These are phyloP conservation scores for Kwoniella pini DNA, from an alignment of 768 basidiomycete species.

Conservation along the genomic window DNA sequence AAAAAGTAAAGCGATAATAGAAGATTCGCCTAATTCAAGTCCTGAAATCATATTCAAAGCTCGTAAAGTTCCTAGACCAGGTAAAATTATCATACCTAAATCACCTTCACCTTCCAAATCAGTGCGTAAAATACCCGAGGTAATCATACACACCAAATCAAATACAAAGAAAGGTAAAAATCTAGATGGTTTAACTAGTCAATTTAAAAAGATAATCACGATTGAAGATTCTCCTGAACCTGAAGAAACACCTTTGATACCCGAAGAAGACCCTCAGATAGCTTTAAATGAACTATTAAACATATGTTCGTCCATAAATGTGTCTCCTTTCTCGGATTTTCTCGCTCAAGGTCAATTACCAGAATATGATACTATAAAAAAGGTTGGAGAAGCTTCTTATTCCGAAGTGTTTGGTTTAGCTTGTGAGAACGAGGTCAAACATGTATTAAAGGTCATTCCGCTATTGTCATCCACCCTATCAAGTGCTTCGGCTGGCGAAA, in stretches of 20 bases:
- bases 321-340: slow-evolving; percentile 9
- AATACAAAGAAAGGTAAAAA: background rate
- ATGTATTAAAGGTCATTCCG: slow-evolving; percentile 51
- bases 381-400: slow-evolving; percentile 95
- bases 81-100: slow-evolving; percentile 4
- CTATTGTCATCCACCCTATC: no score
- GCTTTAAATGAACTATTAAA: background rate
- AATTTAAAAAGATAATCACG: slow-evolving; percentile 1
- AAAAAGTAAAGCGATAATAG: background rate
- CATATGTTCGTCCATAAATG: slow-evolving; percentile 1
- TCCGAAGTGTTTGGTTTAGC: slow-evolving; percentile 79
- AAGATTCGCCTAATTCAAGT: slow-evolving; percentile 1
- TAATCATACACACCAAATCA: slow-evolving; percentile 18
- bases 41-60: slow-evolving; percentile 14
- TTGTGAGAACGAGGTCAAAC: background rate
- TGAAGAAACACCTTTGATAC: background rate
- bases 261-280: background rate
- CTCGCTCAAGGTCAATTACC: slow-evolving; percentile 8
- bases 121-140: slow-evolving; percentile 10
- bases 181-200: slow-evolving; percentile 1
- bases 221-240: slow-evolving; percentile 7
- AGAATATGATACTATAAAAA: slow-evolving; percentile 61
- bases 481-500: no score
- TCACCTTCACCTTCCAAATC: background rate
- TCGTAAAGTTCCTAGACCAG: slow-evolving; percentile 8